phyloP scores from a whole-genome alignment of 2,329 filamentous ascomycete genomes.

The Nigrograna mackinnonii region DNA sequence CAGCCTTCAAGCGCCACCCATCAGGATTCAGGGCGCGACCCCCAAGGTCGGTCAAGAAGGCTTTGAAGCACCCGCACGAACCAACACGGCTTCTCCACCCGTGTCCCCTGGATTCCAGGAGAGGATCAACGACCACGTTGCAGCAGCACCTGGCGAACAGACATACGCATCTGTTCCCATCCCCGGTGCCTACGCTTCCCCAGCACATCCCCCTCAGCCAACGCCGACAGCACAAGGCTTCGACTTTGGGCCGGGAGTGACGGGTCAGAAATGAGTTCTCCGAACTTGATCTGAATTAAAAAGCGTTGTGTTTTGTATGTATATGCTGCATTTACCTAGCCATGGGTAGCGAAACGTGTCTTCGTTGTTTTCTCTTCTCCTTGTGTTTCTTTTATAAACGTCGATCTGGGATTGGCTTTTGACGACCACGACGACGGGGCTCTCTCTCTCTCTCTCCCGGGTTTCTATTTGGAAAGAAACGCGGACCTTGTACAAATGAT shows the following conservation, averaged over 20 bases:
- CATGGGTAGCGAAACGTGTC: too few species aligned
- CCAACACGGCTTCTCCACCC: constrained; percentile 44
- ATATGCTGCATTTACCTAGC: too few species aligned
- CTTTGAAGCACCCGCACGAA: constrained; percentile 54
- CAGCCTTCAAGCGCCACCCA: constrained; percentile 82
- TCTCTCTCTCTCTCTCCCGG: too few species aligned
- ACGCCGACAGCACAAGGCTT: constrained; percentile 31
- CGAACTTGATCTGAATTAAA: too few species aligned
- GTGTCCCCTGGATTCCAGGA: constrained; percentile 44
- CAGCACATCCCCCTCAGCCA: constrained; percentile 47
- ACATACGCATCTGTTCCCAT: constrained; percentile 87
- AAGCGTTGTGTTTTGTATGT: too few species aligned
- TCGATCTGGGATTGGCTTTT: too few species aligned
- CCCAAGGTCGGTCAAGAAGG: constrained; percentile 67
- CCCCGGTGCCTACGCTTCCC: constrained; percentile 74
- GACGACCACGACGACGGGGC: too few species aligned
- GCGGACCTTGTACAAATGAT: too few species aligned
- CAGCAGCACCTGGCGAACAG: constrained; percentile 76
- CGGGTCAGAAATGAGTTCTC: too few species aligned
- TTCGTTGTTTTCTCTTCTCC: too few species aligned
- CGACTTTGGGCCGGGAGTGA: constrained; percentile 41
- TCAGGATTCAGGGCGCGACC: constrained; percentile 76
- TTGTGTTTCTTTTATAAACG: too few species aligned
- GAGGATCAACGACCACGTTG: constrained; percentile 65
- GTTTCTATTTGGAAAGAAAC: too few species aligned